phyloP scores from a whole-genome alignment of 2,329 filamentous ascomycete species.

The Trichothecium sympodiale region DNA sequence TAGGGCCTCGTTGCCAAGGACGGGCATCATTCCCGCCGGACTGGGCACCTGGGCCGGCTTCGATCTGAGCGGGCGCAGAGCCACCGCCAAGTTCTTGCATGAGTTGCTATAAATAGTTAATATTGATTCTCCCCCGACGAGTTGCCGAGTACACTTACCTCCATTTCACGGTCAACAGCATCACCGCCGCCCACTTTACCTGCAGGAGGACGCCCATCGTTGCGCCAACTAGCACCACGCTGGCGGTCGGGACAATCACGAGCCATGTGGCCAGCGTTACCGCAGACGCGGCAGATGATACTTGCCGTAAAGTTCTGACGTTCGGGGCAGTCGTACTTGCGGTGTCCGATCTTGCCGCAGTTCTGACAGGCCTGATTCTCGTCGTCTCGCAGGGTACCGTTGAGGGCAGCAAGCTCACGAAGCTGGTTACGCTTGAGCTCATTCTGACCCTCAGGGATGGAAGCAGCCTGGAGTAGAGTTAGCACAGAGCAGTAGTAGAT shows the following conservation, averaged over 20 bases:
- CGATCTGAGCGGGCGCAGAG: conserved; percentile 68
- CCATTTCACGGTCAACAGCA: conserved; percentile 86
- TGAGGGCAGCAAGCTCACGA: conserved; percentile 91
- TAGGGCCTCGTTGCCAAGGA: conserved; percentile 82
- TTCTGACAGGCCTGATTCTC: conserved; percentile 99
- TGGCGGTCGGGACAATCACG: conserved; percentile 93
- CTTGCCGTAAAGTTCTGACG: conserved; percentile 98
- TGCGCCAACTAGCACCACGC: conserved; percentile 85
- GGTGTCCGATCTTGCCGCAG: conserved; percentile 95
- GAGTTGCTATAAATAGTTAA: conserved; percentile 59
- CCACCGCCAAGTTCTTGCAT: conserved; percentile 93
- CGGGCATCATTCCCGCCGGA: conserved; percentile 47
- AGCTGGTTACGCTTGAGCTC: conserved; percentile 98
- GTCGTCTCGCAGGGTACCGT: conserved; percentile 97
- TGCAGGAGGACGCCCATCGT: conserved; percentile 51
- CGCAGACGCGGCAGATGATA: conserved; percentile 97
- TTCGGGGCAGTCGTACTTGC: conserved; percentile 97
- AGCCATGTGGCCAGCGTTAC: conserved; percentile 96
- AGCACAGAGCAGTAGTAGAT: conserved; percentile 7
- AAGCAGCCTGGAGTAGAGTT: conserved; percentile 61
- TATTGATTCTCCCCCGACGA: conserved; percentile 8
- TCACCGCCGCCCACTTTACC: conserved; percentile 66
- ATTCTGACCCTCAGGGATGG: conserved; percentile 96
- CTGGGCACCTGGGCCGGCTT: conserved; percentile 59
- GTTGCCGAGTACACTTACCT: conserved; percentile 50